phyloP scores from a whole-genome alignment of 306 rosid species.

The Mimosa bimucronata region DNA sequence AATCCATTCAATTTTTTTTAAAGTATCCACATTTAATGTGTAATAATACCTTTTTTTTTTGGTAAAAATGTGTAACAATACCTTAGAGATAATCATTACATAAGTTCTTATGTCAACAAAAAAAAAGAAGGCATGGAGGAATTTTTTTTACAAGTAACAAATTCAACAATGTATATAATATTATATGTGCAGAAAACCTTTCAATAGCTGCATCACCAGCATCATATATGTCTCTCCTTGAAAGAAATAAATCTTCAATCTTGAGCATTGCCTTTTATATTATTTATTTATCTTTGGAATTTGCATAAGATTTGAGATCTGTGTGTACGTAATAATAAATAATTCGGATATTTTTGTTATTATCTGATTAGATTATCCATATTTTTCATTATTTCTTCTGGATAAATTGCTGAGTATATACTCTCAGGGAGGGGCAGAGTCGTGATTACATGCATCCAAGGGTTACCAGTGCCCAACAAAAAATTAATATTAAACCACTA shows the following conservation, averaged over 20 bases:
- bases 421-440: constrained; percentile 26
- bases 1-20: too few relatives aligned
- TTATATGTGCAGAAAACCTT: neutral
- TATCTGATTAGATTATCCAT: neutral
- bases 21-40: too few relatives aligned
- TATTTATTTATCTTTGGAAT: constrained; percentile 28
- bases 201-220: neutral
- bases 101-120: too few relatives aligned
- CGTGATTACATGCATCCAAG: constrained; percentile 18
- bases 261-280: neutral
- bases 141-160: too few relatives aligned
- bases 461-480: neutral
- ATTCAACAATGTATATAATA: too few relatives aligned
- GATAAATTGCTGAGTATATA: neutral
- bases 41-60: too few relatives aligned
- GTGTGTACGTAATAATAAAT: constrained; percentile 30
- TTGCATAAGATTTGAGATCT: constrained; percentile 37
- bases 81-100: too few relatives aligned
- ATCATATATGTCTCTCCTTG: neutral
- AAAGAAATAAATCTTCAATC: neutral
- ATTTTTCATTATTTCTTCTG: neutral
- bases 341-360: neutral
- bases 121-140: too few relatives aligned
- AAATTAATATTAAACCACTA: neutral
- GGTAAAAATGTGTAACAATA: too few relatives aligned